Percentiles rank a stretch among this genome's conserved stretches.
Evolutionary conservation across 2,329 filamentous ascomycete genomes (phyloP).

Genomic region (Pseudogymnoascus sp.): DNA sequence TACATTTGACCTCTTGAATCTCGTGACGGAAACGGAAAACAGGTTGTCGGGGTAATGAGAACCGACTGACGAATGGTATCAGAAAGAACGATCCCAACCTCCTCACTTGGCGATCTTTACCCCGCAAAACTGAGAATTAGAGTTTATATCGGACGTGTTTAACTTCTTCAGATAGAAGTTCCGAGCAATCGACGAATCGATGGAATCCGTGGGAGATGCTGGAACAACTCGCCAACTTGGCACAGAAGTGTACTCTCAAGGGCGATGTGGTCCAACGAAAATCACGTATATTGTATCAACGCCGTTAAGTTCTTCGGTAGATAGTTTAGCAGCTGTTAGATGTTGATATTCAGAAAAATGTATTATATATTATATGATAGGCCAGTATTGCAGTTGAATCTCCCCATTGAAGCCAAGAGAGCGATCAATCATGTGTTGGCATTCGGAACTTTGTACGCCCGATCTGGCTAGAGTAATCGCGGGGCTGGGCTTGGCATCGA

Average conservation of each 20-base stretch:
- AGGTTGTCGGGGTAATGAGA: conserved; percentile 6
- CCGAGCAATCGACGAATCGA: neutral
- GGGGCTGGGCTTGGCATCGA: neutral
- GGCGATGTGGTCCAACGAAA: neutral
- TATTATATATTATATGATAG: neutral
- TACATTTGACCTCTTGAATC: conserved; percentile 5
- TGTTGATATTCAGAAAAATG: neutral
- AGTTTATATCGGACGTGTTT: neutral
- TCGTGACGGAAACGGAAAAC: conserved; percentile 2
- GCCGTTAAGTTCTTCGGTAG: neutral
- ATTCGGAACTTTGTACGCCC: neutral
- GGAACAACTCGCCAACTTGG: neutral
- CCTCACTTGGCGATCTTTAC: neutral
- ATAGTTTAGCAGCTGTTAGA: neutral
- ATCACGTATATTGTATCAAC: neutral
- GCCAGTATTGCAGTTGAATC: neutral
- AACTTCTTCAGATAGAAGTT: neutral
- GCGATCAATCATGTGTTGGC: neutral
- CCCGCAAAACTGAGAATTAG: neutral
- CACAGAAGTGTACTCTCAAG: neutral
- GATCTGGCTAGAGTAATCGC: neutral
- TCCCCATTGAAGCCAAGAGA: neutral
- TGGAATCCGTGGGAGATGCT: neutral
- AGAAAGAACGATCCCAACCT: neutral
- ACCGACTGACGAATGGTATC: conserved; percentile 1